phyloP scores from a whole-genome alignment of 192 early-diverging fungal genomes.

The Coemansia sp. region DNA sequence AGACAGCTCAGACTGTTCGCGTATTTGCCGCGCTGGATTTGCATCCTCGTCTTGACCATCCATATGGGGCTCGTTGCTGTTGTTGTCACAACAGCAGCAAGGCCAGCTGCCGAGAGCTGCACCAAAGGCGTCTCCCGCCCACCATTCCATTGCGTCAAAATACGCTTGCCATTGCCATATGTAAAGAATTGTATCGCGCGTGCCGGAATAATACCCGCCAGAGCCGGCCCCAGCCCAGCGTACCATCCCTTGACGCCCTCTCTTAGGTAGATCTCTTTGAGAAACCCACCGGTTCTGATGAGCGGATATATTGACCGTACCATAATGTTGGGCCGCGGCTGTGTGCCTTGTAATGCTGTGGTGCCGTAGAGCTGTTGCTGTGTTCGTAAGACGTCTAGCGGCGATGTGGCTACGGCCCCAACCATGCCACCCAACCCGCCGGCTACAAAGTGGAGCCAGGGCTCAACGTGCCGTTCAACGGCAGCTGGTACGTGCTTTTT shows the following conservation, averaged over 20 bases:
- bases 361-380: conserved; percentile 72
- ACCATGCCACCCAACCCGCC: conserved; percentile 68
- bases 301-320: conserved; percentile 31
- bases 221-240: conserved; percentile 92
- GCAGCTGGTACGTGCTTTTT: conserved; percentile 32
- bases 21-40: conserved; percentile 73
- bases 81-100: conserved; percentile 73
- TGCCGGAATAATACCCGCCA: conserved; percentile 93
- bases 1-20: conserved; percentile 79
- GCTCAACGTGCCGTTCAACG: conserved; percentile 39
- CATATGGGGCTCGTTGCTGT: conserved; percentile 94
- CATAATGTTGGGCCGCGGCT: not conserved
- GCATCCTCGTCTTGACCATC: conserved; percentile 96
- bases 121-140: conserved; percentile 76
- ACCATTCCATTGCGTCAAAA: conserved; percentile 70
- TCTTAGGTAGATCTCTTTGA: conserved; percentile 61
- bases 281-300: conserved; percentile 12
- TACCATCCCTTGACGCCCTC: conserved; percentile 87
- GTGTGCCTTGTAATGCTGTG: not conserved
- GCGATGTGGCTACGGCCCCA: conserved; percentile 85
- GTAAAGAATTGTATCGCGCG: conserved; percentile 91
- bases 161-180: conserved; percentile 86
- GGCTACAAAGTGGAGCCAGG: conserved; percentile 51
- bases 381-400: conserved; percentile 93
- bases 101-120: conserved; percentile 74